phyloP scores from a whole-genome alignment of 306 rosid species.

The Cicer judaicum region DNA sequence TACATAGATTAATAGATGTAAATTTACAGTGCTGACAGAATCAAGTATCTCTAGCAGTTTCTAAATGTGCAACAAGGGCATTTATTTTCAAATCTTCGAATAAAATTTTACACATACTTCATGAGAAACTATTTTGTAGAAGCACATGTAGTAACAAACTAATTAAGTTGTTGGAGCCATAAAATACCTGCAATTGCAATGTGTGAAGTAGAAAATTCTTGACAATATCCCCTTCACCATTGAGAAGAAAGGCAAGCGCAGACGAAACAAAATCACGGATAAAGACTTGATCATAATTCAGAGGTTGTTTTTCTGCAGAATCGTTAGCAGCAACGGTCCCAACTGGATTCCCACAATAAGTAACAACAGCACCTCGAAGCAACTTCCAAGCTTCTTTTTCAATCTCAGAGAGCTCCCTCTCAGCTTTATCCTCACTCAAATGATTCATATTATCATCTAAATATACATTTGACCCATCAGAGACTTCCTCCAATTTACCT shows the following conservation, averaged over 20 bases:
- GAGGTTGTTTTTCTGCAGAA: conserved; percentile 67
- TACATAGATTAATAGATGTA: background rate
- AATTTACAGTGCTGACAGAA: conserved; percentile 12
- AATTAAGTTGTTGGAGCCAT: conserved; percentile 19
- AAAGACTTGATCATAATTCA: conserved; percentile 91
- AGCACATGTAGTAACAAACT: conserved; percentile 28
- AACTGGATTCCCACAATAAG: conserved; percentile 78
- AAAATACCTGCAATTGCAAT: conserved; percentile 80
- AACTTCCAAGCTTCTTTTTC: conserved; percentile 86
- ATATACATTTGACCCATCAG: conserved; percentile 45
- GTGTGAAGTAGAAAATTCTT: conserved; percentile 90
- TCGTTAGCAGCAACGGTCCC: conserved; percentile 95
- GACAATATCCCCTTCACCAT: conserved; percentile 84
- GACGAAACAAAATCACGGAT: conserved; percentile 91
- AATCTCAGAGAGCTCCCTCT: conserved; percentile 58
- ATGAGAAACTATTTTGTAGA: conserved; percentile 12
- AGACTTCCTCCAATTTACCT: conserved; percentile 56
- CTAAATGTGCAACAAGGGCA: conserved; percentile 7
- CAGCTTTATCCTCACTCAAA: conserved; percentile 58
- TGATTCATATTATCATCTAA: conserved; percentile 52
- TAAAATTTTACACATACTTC: conserved; percentile 1
- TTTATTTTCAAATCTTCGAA: conserved; percentile 3
- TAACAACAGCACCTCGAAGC: conserved; percentile 70
- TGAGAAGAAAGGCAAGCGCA: conserved; percentile 85
- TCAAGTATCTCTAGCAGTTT: conserved; percentile 20